Evolutionary conservation across 2,329 filamentous ascomycete species (phyloP).

Genomic region (Calonectria crousiana): DNA sequence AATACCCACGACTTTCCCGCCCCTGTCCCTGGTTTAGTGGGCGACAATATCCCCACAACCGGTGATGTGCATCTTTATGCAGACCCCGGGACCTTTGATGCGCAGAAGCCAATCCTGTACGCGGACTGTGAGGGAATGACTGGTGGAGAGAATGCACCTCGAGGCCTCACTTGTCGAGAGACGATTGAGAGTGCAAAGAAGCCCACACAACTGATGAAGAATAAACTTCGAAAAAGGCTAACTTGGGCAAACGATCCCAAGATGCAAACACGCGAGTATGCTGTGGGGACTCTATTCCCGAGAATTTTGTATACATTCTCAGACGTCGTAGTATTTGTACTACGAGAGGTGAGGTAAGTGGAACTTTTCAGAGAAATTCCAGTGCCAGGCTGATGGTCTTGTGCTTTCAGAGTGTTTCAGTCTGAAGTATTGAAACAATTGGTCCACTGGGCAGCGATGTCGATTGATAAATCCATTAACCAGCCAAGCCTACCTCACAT

Average conservation of each 20-base stretch:
- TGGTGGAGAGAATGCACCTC: not conserved
- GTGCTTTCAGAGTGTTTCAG: not conserved
- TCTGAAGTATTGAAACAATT: conserved; percentile 10
- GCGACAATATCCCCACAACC: conserved; percentile 7
- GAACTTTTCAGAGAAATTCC: not conserved
- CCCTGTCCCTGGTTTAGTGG: conserved; percentile 2
- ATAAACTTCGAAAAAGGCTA: conserved; percentile 3
- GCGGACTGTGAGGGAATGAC: conserved; percentile 13
- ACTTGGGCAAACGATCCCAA: conserved; percentile 8
- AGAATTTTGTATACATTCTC: conserved; percentile 28
- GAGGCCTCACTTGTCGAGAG: conserved; percentile 1
- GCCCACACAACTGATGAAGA: not conserved
- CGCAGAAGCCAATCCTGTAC: not conserved
- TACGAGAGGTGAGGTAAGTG: conserved; percentile 14
- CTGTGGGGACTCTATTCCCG: conserved; percentile 23
- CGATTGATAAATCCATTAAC: conserved; percentile 22
- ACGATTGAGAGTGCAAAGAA: conserved; percentile 7
- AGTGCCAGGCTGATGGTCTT: not conserved
- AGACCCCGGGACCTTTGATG: conserved; percentile 1
- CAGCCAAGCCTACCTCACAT: conserved; percentile 20
- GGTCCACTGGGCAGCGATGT: conserved; percentile 17
- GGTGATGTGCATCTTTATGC: conserved; percentile 17
- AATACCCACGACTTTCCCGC: not conserved
- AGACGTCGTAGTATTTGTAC: conserved; percentile 25
- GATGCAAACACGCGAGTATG: conserved; percentile 19